Percentiles rank a stretch among this genome's conserved stretches.
phyloP scores from a whole-genome alignment of 108 stramenopile species.

The Thalassiosira profunda region DNA sequence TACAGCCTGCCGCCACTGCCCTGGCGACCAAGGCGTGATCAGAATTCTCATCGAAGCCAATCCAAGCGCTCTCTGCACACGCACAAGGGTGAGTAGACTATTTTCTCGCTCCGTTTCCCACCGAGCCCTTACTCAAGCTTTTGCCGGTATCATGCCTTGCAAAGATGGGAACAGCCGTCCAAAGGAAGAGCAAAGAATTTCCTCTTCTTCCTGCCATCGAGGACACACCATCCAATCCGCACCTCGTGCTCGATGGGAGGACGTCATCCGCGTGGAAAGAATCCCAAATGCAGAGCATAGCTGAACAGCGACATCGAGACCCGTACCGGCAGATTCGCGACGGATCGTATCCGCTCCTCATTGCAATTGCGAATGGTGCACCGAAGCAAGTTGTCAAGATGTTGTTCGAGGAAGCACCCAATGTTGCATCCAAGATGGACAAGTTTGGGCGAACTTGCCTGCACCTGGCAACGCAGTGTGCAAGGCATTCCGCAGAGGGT shows the following conservation, averaged over 20 bases:
- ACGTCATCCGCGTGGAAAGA: slow-evolving; percentile 13
- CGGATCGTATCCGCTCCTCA: slow-evolving; percentile 41
- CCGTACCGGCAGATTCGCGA: slow-evolving; percentile 32
- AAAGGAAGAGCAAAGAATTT: slow-evolving; percentile 1
- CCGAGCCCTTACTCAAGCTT: neutral
- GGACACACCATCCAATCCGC: neutral
- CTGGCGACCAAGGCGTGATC: slow-evolving; percentile 28
- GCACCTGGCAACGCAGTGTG: slow-evolving; percentile 19
- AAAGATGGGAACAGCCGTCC: slow-evolving; percentile 9
- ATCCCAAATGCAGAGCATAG: slow-evolving; percentile 6
- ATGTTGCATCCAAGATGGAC: slow-evolving; percentile 21
- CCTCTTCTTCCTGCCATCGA: neutral
- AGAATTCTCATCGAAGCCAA: slow-evolving; percentile 33
- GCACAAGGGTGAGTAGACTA: slow-evolving; percentile 34
- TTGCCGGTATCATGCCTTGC: too few species aligned
- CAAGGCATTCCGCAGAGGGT: neutral
- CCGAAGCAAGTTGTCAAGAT: slow-evolving; percentile 19
- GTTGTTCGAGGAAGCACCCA: slow-evolving; percentile 16
- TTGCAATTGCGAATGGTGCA: slow-evolving; percentile 37
- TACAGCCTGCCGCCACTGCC: slow-evolving; percentile 28
- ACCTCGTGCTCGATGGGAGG: slow-evolving; percentile 16
- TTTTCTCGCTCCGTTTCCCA: neutral
- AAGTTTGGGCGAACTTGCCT: slow-evolving; percentile 40
- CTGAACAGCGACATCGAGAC: slow-evolving; percentile 5
- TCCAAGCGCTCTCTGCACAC: slow-evolving; percentile 21